Evolutionary conservation across 2,329 filamentous ascomycete species (phyloP), one percentile per base, ranked within the genome.

Genomic region (Verticillium klebahnii): DNA sequence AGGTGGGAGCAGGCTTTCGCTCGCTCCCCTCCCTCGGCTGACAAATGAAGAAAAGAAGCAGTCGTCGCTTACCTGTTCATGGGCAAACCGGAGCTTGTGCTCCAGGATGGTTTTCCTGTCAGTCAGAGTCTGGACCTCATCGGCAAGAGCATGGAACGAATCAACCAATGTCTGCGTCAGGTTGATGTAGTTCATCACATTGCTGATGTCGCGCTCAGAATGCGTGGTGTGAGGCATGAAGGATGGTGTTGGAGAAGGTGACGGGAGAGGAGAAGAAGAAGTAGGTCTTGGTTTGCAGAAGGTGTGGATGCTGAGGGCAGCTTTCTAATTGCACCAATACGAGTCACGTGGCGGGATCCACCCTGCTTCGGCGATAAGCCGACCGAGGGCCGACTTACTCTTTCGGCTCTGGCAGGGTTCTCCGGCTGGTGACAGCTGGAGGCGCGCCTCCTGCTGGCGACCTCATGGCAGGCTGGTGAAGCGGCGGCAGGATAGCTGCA

Each of bases 1-100:
- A 58, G 57, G 59, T 54, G 17, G 39, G 56, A 39, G 19, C 61
- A 57, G 32, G 56, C 37, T 15, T 3, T 50, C 12, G 17, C 9
- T 23, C 29, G 60, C 50, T 39, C 56, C 19, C 39, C n/a, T 23
- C 15, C 7, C n/a, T 50, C n/a, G 40, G 40, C 40, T 50, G 40
- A 50, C 40, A 50, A 50, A 50, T 50, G 40, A 25, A 17, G 54
- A 34, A 56, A 32, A 25, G 25, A n/a, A 50, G 62, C 9, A 15
- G 34, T 57, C 14, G 60, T 54, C 29, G 29, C 82, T 73, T 80
- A 89, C 86, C 81, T 88, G 85, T 72, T 88, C 85, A 67, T 88
- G 85, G 36, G 86, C 86, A 75, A 85, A 89, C 60, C 84, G 81
- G 67, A 89, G 78, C 74, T 89, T 89, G 74, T 89, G 85, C 75